Base-by-base conservation (phyloP, 352 stramenopile species). In the Phytophthora macrochlamydospora region DNA sequence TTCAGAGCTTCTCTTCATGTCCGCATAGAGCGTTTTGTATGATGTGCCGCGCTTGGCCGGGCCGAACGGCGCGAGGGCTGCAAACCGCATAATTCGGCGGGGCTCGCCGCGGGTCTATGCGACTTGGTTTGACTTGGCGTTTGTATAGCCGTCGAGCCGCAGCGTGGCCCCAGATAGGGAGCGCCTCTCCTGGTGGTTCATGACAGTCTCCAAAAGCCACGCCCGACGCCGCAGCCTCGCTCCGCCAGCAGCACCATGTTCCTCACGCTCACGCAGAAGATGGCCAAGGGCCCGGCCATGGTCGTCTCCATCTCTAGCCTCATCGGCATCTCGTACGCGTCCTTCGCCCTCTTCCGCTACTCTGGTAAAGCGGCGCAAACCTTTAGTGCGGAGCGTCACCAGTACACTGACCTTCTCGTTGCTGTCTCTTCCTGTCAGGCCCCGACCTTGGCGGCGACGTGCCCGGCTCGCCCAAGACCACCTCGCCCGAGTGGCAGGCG, bases 401-500 rank as follows among this genome's bases (percentile, higher is more conserved):
- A 24, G 18, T 24, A 24, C 18, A 24, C 18, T 24, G 18, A 24
- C 18, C 18, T 24, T 24, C 18, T 24, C 18, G 18, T 24, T 24
- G 18, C 18, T 24, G 18, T 54, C 35, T 51, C 38, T 35, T 40
- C 3, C 13, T 59, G 12, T 56, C 62, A 94, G 86, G 86, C 57
- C 72, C 76, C 44, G 84, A 93, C 73, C 63, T 82, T 35, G 86
- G 86, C 37, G 86, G 86, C 32, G 70, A 60, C 24, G 37, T 71
- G 40, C 78, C 73, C 28, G 81, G 83, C 14, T 62, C 70, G 61
- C 86, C 86, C 49, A 85, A 85, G 67, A 94, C 86, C 32, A 94
- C 78, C 31, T 90, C 83, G 43, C 65, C 75, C n/a, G 86, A 93
- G 70, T 94, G 86, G 86, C 58, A 79, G 67, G 84, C 74, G 12